Conservation (phyloP, 2,329 filamentous ascomycete genomes). For the Tolypocladium endophyticum region DNA sequence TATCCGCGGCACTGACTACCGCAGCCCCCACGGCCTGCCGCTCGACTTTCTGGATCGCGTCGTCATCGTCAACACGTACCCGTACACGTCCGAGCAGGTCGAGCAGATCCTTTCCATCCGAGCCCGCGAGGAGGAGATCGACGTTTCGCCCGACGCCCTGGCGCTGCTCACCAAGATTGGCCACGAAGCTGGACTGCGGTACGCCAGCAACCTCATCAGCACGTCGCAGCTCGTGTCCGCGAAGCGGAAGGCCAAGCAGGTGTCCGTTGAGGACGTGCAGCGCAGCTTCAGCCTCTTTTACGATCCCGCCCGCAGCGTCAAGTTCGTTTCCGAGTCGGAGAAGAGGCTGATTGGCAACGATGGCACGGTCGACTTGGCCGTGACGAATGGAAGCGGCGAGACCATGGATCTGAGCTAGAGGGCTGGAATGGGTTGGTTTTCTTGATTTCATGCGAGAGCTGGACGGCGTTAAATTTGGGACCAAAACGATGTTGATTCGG, state of each 20-base stretch:
- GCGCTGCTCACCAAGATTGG: conserved; percentile 94
- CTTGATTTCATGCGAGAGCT: conserved; percentile 9
- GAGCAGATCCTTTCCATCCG: conserved; percentile 86
- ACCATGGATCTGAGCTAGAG: conserved; percentile 35
- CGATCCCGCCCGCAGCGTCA: conserved; percentile 76
- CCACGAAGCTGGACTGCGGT: conserved; percentile 80
- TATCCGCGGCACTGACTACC: conserved; percentile 89
- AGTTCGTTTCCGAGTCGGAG: conserved; percentile 84
- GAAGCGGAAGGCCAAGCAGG: conserved; percentile 77
- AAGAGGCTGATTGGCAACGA: conserved; percentile 85
- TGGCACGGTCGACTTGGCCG: conserved; percentile 64
- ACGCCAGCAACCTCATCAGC: conserved; percentile 96
- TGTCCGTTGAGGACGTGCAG: conserved; percentile 81
- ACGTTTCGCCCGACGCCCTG: conserved; percentile 79
- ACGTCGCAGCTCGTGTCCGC: conserved; percentile 80
- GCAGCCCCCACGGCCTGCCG: conserved; percentile 84
- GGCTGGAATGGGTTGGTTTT: background rate
- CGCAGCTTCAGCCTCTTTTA: conserved; percentile 92
- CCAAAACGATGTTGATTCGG: conserved; percentile 1
- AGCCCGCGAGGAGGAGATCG: conserved; percentile 92
- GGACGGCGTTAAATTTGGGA: conserved; percentile 18
- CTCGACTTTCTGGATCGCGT: conserved; percentile 94
- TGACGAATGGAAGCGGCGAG: conserved; percentile 31
- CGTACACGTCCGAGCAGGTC: conserved; percentile 76
- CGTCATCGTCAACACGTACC: conserved; percentile 88